A percentile compares a stretch with the other conserved stretches of the same genome.
Evolutionary conservation across 768 basidiomycete species (phyloP).

Genomic region (Boletus rubroflammeus): DNA sequence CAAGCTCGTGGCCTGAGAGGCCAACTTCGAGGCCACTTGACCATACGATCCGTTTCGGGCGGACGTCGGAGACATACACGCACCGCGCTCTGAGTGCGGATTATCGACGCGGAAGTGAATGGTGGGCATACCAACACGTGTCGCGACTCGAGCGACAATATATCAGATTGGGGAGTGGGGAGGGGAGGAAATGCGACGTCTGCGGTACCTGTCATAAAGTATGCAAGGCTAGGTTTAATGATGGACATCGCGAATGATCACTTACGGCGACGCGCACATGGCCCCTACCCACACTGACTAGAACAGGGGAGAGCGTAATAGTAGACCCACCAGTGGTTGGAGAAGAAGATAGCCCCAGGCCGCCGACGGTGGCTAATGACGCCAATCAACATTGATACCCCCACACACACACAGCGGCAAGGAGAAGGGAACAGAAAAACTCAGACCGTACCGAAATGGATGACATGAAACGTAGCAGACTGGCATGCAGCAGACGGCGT

Average conservation of each 20-base stretch:
- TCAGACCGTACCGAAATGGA: not conserved
- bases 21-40: not conserved
- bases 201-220: not conserved
- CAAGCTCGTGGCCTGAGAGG: not conserved
- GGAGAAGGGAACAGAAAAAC: not conserved
- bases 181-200: not conserved
- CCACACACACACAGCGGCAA: not conserved
- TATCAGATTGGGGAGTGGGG: not conserved
- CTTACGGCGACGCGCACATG: conserved; percentile 4
- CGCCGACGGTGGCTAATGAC: not conserved
- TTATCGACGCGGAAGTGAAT: conserved; percentile 20
- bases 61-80: not conserved
- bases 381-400: not conserved
- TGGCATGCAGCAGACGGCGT: too few species aligned
- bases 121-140: conserved; percentile 14
- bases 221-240: conserved; percentile 10
- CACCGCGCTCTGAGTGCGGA: conserved; percentile 7
- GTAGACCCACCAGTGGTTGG: not conserved
- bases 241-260: not conserved
- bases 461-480: not conserved
- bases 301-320: not conserved
- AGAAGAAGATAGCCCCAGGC: not conserved
- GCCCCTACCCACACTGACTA: not conserved
- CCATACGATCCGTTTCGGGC: conserved; percentile 9
- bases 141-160: not conserved